These are phyloP conservation scores for Paracamarosporium sp. DNA, from an alignment of 2,329 filamentous ascomycete species.

Conservation along the genomic window DNA sequence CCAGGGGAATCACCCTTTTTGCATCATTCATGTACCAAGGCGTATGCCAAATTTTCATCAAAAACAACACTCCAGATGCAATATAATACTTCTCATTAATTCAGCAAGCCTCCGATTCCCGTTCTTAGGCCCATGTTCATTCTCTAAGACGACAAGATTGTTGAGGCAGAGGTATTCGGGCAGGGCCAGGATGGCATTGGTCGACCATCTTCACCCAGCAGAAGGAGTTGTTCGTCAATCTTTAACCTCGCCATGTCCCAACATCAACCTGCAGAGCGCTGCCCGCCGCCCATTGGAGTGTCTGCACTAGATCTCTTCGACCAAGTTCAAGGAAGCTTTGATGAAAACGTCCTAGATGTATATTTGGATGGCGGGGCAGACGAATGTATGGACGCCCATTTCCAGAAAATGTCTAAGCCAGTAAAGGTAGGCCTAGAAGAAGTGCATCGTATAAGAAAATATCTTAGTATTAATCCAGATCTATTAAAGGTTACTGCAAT, in stretches of 20 bases:
- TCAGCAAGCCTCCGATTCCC: no score
- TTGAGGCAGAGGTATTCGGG: slow-evolving; percentile 10
- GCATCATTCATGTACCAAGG: no score
- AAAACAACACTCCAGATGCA: no score
- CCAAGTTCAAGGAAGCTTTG: not conserved
- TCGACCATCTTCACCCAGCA: not conserved
- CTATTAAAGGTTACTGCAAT: slow-evolving; percentile 4
- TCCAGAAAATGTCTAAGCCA: not conserved
- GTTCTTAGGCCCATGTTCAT: no score
- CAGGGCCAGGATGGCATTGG: slow-evolving; percentile 1
- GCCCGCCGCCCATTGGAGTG: not conserved
- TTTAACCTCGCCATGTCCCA: not conserved
- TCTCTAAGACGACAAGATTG: no score
- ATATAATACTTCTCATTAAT: no score
- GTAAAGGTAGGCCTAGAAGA: slow-evolving; percentile 5
- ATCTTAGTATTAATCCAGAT: slow-evolving; percentile 10
- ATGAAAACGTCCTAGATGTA: not conserved
- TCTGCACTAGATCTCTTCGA: not conserved
- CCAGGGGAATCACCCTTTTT: no score
- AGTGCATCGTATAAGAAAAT: slow-evolving; percentile 5
- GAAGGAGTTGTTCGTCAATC: not conserved
- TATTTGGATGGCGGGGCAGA: not conserved
- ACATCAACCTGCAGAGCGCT: not conserved
- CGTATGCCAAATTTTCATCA: no score
- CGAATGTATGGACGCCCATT: not conserved